These are phyloP conservation scores for Penicillium sp. DNA, from an alignment of 2,329 filamentous ascomycete species.

Conservation along the genomic window DNA sequence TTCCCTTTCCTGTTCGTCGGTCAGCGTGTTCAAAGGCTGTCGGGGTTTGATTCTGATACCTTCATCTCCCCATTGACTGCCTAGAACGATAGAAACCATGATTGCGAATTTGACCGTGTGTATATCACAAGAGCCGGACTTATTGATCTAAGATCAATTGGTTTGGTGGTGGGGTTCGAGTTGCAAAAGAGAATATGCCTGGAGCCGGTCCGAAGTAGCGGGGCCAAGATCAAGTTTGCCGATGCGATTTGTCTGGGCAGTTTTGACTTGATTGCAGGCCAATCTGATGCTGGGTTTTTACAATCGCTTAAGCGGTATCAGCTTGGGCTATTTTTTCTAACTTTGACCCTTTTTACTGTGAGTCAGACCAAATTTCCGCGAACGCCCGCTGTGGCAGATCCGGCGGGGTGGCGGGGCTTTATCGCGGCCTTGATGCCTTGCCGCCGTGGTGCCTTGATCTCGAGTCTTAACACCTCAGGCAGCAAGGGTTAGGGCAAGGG, in stretches of 20 bases:
- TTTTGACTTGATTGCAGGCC: not conserved
- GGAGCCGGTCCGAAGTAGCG: conserved; percentile 7
- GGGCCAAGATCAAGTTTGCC: conserved; percentile 12
- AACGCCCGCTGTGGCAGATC: conserved; percentile 1
- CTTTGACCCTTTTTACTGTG: not conserved
- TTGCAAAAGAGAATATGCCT: conserved; percentile 4
- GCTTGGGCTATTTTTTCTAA: not conserved
- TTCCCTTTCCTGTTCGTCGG: conserved; percentile 43
- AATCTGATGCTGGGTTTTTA: not conserved
- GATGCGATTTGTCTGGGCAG: conserved; percentile 2
- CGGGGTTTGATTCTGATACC: conserved; percentile 26
- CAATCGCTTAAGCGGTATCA: not conserved
- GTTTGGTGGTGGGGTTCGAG: conserved; percentile 10
- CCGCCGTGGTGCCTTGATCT: not conserved
- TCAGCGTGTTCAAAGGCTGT: conserved; percentile 8
- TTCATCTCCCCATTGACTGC: conserved; percentile 51
- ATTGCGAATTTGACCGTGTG: conserved; percentile 8
- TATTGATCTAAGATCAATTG: conserved; percentile 3
- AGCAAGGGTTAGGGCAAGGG: conserved; percentile 6
- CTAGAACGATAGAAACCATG: conserved; percentile 47
- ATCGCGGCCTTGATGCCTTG: not conserved
- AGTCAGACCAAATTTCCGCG: conserved; percentile 3
- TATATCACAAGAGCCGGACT: not conserved
- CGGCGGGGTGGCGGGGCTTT: conserved; percentile 11
- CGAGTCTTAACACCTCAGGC: not conserved